Conservation (phyloP, 805 yeast species). For the Candida broadrunensis region DNA sequence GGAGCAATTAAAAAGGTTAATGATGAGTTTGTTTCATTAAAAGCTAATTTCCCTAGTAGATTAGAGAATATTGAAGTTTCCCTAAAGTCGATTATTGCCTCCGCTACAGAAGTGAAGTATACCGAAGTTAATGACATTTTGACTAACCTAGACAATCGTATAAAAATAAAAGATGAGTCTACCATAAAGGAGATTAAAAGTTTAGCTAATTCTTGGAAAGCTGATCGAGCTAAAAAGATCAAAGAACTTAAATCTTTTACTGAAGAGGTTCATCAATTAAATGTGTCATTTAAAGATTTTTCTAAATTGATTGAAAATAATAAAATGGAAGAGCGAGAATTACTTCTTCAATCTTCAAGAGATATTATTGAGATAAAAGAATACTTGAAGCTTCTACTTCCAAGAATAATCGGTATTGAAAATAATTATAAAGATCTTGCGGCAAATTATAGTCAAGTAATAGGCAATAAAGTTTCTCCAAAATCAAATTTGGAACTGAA, state of each 20-base stretch:
- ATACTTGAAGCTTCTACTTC: conserved; percentile 13
- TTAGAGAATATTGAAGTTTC: background rate
- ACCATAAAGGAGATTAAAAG: background rate
- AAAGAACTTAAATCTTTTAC: background rate
- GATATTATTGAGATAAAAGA: conserved; percentile 13
- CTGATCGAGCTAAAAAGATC: background rate
- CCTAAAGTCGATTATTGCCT: background rate
- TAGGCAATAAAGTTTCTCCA: no score
- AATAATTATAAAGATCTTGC: background rate
- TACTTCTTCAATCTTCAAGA: background rate
- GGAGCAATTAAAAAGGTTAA: background rate
- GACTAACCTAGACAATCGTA: background rate
- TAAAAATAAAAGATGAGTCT: background rate
- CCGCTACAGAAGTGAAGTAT: background rate
- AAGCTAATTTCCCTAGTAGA: background rate
- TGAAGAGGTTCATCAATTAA: background rate
- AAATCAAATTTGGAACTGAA: no score
- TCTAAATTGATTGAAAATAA: no score
- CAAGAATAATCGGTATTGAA: conserved; percentile 11
- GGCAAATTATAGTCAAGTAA: background rate
- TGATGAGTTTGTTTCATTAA: no score
- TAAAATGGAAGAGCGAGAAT: no score
- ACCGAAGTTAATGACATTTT: background rate
- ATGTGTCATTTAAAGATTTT: no score
- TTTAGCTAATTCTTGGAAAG: background rate